Evolutionary conservation across 371 early-diverging fungal genomes (phyloP), one percentile per base, ranked within the genome.

Genomic region (Apophysomyces elegans): DNA sequence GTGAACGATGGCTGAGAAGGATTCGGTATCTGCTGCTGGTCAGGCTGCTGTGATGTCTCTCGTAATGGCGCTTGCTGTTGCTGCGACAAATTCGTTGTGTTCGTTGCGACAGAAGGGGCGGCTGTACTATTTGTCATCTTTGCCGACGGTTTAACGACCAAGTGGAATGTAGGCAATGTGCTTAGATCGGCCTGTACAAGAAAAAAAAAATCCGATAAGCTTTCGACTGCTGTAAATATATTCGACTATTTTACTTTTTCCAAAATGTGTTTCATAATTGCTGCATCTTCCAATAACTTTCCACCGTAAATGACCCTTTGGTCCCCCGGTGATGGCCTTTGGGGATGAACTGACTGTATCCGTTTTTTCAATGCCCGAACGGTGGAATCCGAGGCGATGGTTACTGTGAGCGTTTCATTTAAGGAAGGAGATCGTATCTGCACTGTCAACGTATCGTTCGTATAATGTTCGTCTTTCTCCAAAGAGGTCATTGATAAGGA

Each of bases 281-380:
- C 77, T 2, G 54, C 43, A 63, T 83, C 80, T 21, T 69, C 37
- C 32, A 83, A 38, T 26, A 80, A 41, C 47, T 70, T 76, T 9
- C 83, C 83, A 41, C 73, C 68, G 57, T 71, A 78, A 26, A 83
- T 83, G 37, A 83, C 68, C 12, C 83, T 75, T 21, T 83, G 83
- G 54, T 78, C 69, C 9, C n/a, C 37, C 9, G 65, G 35, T n/a
- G 45, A 32, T 32, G 83, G 83, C 21, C 74, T 66, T 9, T 72
- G 69, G 12, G 80, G 83, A 75, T 80, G 80, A 54, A 67, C 47
- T 14, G 56, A 56, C 35, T 70, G 74, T 57, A 83, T 72, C 4
- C 64, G 58, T 11, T 54, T 57, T 63, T 83, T 83, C 9, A 83
- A 61, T 7, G 46, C 21, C 9, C 50, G 16, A 21, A 83, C 56